Base-by-base conservation (phyloP, 805 yeast genomes). In the Suhomyces prunicola region DNA sequence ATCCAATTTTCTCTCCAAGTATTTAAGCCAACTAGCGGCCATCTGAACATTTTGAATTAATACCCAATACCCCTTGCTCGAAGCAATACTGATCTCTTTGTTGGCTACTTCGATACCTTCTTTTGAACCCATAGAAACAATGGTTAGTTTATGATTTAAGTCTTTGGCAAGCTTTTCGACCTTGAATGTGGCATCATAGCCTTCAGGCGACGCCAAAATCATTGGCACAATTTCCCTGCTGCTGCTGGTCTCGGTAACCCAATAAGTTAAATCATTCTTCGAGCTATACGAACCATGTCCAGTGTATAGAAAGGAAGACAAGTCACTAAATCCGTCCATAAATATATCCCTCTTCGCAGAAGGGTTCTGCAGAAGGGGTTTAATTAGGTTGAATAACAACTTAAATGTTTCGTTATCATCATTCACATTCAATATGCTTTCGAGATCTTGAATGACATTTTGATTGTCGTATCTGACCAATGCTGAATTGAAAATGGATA, bases 31-130 rank as follows among this genome's bases (percentile, higher is more conserved):
- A 3, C 63, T 66, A 1, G 79, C 71, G 0, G 94, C 82, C 77
- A 87, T 79, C 54, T 93, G 97, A 10, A 89, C 72, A 62, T 92
- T 92, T 63, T 93, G 96, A 29, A 93, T 67, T 27, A 92, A 60
- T 0, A 93, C 66, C 97, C 97, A 90, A 1, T 66, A 60, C 0
- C 89, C 90, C 1, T 63, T 62, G n/a, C 64, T 69, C 1, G 77
- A 62, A 0, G 83, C 81, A 8, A 64, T 67, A 1, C 65, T 61
- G 7, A 90, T 69, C n/a, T 82, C 81, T 48, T 72, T 69, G 22
- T 79, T 81, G 0, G 93, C 92, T 41, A 75, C 69, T 2, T 72
- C 78, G 1, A 74, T 66, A 8, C 88, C 86, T 66, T 90, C 96
- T 23, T 66, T 63, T 0, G 96, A 82, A 0, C 97, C 97, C 81